Evolutionary conservation across 2,329 filamentous ascomycete species (phyloP), one percentile per base, ranked within the genome.

Genomic region (Aureobasidium sp.): DNA sequence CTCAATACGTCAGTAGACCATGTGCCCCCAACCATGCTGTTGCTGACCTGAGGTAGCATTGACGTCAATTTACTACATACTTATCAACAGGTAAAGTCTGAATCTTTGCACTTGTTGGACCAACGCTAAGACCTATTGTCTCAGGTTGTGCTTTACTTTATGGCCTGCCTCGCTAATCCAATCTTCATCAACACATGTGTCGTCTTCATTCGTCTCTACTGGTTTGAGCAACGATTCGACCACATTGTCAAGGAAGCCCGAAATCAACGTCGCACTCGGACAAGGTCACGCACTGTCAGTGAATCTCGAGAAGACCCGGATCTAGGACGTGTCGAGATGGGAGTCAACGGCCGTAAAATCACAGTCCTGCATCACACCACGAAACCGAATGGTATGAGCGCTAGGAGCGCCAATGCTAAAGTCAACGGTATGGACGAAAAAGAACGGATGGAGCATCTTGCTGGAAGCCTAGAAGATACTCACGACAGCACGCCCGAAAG

Each of bases 181-280:
- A 94, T 96, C 64, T 87, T 89, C 51, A 87, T 96, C 68, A 86
- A 96, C 70, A 85, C 89, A 1, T 88, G 85, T 48, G 91, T 99
- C 48, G 94, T 99, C 8, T 93, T 96, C 68, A 82, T 97, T 15
- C 88, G 94, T 29, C 80, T 99, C 1, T 97, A 96, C 76, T 99
- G 93, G 93, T 99, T 99, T 72, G 92, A 99, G 75, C 96, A 95
- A 75, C 85, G 92, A 8, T 97, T 99, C 72, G 89, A 96, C 71
- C 82, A 89, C 68, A 84, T 96, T 66, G 91, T 89, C 15, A 82
- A 81, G 37, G 89, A 96, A 68, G 86, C 89, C 1, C 84, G 85
- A 61, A 80, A 77, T 47, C 79, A 87, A 59, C 84, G 92, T 60
- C 81, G 82, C 60, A 88, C 75, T 78, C 86, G 78, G 77, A 89